Conservation (phyloP, 805 yeast species). For the Candida hungchunana region DNA sequence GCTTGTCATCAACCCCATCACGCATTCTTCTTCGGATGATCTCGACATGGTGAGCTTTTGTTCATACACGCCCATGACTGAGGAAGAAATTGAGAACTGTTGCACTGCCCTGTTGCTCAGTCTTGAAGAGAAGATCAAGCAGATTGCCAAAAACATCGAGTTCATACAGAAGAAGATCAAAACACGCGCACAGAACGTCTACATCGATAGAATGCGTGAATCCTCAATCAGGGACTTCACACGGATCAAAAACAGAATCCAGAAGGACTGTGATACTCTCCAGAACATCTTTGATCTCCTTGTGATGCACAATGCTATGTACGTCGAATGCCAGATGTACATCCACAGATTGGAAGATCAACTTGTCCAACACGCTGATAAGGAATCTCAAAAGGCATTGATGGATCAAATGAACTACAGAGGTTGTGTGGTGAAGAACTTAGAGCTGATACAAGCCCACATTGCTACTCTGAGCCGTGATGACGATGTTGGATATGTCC, state of each 20-base stretch:
- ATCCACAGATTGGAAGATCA: not conserved
- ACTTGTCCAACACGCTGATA: too few species aligned
- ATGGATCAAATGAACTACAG: constrained; percentile 5
- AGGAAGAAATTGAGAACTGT: constrained; percentile 14
- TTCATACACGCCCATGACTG: constrained; percentile 8
- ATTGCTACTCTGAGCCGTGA: constrained; percentile 10
- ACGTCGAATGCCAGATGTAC: constrained; percentile 1
- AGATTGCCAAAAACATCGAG: constrained; percentile 18
- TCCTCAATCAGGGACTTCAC: constrained; percentile 18
- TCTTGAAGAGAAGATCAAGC: constrained; percentile 20
- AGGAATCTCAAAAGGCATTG: too few species aligned
- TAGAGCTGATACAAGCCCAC: constrained; percentile 13
- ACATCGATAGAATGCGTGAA: constrained; percentile 19
- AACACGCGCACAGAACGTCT: constrained; percentile 16
- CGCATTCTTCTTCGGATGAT: constrained; percentile 4
- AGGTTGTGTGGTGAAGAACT: constrained; percentile 12
- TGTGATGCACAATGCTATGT: constrained; percentile 13
- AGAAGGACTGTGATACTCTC: constrained; percentile 7
- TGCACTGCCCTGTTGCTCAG: constrained; percentile 8
- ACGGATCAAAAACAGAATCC: constrained; percentile 14
- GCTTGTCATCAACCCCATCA: constrained; percentile 1
- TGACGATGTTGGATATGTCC: constrained; percentile 25
- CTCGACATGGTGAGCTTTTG: constrained; percentile 13
- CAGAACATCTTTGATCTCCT: constrained; percentile 10
- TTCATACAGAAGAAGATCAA: constrained; percentile 20